These are phyloP conservation scores for Termitomyces eurrhizus DNA, from an alignment of 768 basidiomycete genomes.

Conservation along the genomic window DNA sequence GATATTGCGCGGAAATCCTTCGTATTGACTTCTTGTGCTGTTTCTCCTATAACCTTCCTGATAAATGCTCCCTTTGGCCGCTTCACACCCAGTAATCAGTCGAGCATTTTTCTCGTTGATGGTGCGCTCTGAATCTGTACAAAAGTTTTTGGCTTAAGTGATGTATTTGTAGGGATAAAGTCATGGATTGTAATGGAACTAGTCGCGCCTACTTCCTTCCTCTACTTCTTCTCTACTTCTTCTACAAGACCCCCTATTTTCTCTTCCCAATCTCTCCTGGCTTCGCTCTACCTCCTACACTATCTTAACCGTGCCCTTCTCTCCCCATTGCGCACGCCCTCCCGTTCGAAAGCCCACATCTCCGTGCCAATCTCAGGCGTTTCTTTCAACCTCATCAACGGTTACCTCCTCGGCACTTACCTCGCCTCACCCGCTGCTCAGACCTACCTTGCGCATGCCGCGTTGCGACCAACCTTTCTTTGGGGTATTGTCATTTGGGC, in stretches of 20 bases:
- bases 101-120: slow-evolving; percentile 49
- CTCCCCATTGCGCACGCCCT: slow-evolving; percentile 76
- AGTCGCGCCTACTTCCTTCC: slow-evolving; percentile 53
- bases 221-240: slow-evolving; percentile 43
- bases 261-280: slow-evolving; percentile 47
- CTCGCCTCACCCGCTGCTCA: slow-evolving; percentile 55
- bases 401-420: slow-evolving; percentile 64
- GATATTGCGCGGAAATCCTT: slow-evolving; percentile 14
- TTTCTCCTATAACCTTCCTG: slow-evolving; percentile 25
- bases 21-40: not conserved
- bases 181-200: slow-evolving; percentile 83
- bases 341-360: slow-evolving; percentile 72
- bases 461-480: slow-evolving; percentile 45
- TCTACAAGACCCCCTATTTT: slow-evolving; percentile 33
- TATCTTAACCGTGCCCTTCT: slow-evolving; percentile 73
- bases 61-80: slow-evolving; percentile 64
- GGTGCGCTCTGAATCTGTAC: slow-evolving; percentile 32
- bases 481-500: slow-evolving; percentile 64
- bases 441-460: slow-evolving; percentile 32
- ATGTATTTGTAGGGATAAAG: slow-evolving; percentile 20
- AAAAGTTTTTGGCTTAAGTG: not conserved
- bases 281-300: slow-evolving; percentile 62
- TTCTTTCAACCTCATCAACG: slow-evolving; percentile 72
- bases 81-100: slow-evolving; percentile 46
- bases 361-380: slow-evolving; percentile 52